phyloP scores from a whole-genome alignment of 148 eudicot species.

The Vaccinium vitisidaea region DNA sequence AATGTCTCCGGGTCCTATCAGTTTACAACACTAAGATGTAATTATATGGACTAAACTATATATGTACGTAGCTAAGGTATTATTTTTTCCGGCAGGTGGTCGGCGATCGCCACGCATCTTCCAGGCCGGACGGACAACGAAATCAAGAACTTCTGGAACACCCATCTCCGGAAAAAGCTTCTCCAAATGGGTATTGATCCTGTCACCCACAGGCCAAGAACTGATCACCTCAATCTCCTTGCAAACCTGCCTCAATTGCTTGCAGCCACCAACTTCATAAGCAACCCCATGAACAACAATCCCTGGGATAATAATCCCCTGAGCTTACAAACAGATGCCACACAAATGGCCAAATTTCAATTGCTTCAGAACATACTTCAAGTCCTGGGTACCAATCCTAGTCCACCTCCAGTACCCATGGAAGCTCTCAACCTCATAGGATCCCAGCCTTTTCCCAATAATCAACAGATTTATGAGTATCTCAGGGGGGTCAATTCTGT shows the following conservation, averaged over 20 bases:
- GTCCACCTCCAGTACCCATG: slow-evolving; percentile 15
- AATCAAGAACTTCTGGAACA: slow-evolving; percentile 59
- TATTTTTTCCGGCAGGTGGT: slow-evolving; percentile 42
- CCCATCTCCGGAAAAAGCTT: slow-evolving; percentile 55
- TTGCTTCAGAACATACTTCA: slow-evolving; percentile 41
- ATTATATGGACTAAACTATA: background rate
- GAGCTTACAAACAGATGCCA: slow-evolving; percentile 28
- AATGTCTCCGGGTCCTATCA: background rate
- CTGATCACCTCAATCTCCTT: slow-evolving; percentile 35
- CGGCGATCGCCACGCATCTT: slow-evolving; percentile 49
- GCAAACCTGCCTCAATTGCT: slow-evolving; percentile 51
- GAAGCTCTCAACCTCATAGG: slow-evolving; percentile 21
- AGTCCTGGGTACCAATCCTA: slow-evolving; percentile 31
- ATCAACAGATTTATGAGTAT: slow-evolving; percentile 17
- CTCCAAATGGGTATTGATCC: slow-evolving; percentile 72
- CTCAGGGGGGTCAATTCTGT: slow-evolving; percentile 17
- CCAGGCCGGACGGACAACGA: slow-evolving; percentile 66
- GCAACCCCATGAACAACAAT: slow-evolving; percentile 9
- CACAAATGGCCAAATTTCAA: slow-evolving; percentile 51
- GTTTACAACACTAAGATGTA: background rate
- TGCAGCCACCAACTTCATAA: slow-evolving; percentile 8
- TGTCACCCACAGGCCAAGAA: slow-evolving; percentile 52
- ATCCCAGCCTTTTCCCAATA: slow-evolving; percentile 10
- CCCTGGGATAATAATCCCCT: slow-evolving; percentile 17
- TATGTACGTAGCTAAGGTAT: background rate